Evolutionary conservation across 805 yeast genomes (phyloP).

Genomic region (Yamadazyma laniorum): DNA sequence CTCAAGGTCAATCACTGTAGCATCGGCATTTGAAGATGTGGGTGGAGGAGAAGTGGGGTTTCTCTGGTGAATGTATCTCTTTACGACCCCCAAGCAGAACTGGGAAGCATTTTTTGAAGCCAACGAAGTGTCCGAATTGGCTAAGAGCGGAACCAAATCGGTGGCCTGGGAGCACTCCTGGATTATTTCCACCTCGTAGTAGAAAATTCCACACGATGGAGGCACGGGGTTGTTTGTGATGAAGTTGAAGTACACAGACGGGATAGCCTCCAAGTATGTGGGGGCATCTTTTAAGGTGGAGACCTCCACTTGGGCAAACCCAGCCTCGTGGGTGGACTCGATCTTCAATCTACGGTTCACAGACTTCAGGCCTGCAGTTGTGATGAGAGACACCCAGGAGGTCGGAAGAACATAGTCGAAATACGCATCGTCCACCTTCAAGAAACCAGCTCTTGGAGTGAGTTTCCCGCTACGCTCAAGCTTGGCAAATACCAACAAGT

Average conservation of each 20-base stretch:
- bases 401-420: conserved; percentile 35
- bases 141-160: conserved; percentile 29
- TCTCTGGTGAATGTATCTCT: conserved; percentile 21
- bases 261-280: neutral
- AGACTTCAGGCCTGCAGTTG: conserved; percentile 21
- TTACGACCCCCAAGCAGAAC: conserved; percentile 35
- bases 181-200: conserved; percentile 39
- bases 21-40: conserved; percentile 2
- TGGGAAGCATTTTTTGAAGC: conserved; percentile 32
- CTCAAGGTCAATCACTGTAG: conserved; percentile 25
- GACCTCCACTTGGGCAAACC: conserved; percentile 30
- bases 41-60: conserved; percentile 10
- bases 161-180: conserved; percentile 36
- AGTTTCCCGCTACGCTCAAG: conserved; percentile 21
- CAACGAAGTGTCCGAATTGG: conserved; percentile 32
- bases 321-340: conserved; percentile 24
- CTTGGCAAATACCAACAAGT: conserved; percentile 21
- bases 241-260: conserved; percentile 31
- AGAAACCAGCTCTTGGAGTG: conserved; percentile 19
- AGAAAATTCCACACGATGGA: conserved; percentile 36
- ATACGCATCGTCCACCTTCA: conserved; percentile 16
- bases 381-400: conserved; percentile 40
- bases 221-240: conserved; percentile 35
- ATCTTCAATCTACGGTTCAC: conserved; percentile 26
- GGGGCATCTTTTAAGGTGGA: conserved; percentile 4